These are phyloP conservation scores for Allomyces macrogynus DNA, from an alignment of 192 early-diverging fungal species.

Conservation along the genomic window DNA sequence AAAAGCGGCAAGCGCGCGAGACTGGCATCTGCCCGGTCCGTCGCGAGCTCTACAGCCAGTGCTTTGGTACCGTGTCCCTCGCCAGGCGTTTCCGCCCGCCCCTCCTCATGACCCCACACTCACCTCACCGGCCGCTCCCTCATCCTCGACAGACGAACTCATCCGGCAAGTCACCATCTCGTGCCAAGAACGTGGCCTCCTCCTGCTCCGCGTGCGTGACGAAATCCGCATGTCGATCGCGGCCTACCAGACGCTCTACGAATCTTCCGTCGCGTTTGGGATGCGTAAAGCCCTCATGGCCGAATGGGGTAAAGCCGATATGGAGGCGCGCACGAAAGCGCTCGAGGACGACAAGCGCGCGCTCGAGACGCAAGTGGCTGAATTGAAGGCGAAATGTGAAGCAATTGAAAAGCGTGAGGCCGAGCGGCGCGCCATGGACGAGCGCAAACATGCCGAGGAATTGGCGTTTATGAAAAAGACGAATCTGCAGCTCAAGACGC, in stretches of 20 bases:
- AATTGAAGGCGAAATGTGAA: constrained; percentile 43
- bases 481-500: constrained; percentile 44
- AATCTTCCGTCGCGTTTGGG: constrained; percentile 37
- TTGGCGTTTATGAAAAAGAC: constrained; percentile 46
- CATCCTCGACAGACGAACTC: constrained; percentile 22
- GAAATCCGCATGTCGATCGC: constrained; percentile 48
- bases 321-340: constrained; percentile 37
- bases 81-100: too few relatives aligned
- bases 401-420: constrained; percentile 39
- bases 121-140: not conserved
- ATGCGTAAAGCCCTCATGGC: constrained; percentile 42
- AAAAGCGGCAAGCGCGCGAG: constrained; percentile 41
- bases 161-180: constrained; percentile 45
- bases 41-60: constrained; percentile 39
- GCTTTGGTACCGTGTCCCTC: constrained; percentile 34
- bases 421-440: constrained; percentile 39
- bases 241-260: constrained; percentile 41
- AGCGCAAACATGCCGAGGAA: constrained; percentile 43
- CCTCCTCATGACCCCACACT: too few relatives aligned
- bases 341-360: constrained; percentile 40
- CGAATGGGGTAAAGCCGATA: constrained; percentile 40
- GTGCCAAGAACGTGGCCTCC: constrained; percentile 39
- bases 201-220: constrained; percentile 35
- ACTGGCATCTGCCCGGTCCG: constrained; percentile 40
- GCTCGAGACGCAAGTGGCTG: constrained; percentile 29